These are phyloP conservation scores for Populus deltoides DNA, from an alignment of 345 rosid genomes.

Conservation along the genomic window DNA sequence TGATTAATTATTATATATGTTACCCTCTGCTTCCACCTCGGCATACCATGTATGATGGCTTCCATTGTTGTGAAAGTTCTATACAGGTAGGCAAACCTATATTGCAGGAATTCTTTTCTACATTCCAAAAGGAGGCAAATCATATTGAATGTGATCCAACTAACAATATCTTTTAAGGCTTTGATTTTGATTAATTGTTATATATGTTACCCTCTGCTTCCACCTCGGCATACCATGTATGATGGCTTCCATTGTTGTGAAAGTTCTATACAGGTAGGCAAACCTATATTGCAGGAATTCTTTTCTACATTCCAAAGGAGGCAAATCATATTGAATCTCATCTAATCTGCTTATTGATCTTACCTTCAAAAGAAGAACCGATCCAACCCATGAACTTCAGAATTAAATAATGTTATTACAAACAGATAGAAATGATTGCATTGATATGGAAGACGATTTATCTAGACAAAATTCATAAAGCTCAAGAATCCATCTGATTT, in stretches of 20 bases:
- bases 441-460: neutral
- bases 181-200: no score
- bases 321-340: neutral
- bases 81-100: neutral
- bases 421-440: neutral
- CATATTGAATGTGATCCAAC: neutral
- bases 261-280: neutral
- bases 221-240: no score
- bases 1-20: no score
- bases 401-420: no score
- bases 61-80: neutral
- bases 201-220: no score
- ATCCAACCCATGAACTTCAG: neutral
- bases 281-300: neutral
- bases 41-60: neutral
- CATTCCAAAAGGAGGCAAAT: neutral
- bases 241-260: neutral
- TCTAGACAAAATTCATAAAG: conserved; percentile 19
- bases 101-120: neutral
- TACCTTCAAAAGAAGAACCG: no score
- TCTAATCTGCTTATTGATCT: neutral
- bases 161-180: no score
- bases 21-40: no score
- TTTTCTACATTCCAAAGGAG: neutral
- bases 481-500: conserved; percentile 3